A percentile compares a stretch with the other conserved stretches of the same genome.
phyloP scores from a whole-genome alignment of 2,329 filamentous ascomycete species.

The Pyrenophora teres region DNA sequence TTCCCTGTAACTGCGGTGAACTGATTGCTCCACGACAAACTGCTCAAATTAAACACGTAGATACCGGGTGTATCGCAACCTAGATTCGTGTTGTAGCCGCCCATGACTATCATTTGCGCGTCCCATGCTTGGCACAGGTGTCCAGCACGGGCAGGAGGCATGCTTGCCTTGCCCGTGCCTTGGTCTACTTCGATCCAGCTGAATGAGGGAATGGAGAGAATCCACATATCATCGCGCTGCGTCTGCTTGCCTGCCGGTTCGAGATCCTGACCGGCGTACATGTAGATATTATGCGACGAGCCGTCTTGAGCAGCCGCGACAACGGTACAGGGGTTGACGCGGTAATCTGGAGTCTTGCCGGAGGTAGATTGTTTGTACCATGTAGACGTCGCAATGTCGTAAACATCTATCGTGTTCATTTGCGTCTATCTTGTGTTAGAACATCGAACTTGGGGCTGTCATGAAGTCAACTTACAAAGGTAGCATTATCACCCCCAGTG shows the following conservation, averaged over 20 bases:
- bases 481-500: slow-evolving; percentile 71
- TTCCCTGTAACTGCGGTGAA: slow-evolving; percentile 69
- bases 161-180: slow-evolving; percentile 34
- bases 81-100: slow-evolving; percentile 67
- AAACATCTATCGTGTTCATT: slow-evolving; percentile 79
- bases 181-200: slow-evolving; percentile 74
- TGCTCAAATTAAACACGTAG: slow-evolving; percentile 77
- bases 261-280: slow-evolving; percentile 78
- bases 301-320: slow-evolving; percentile 74
- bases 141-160: slow-evolving; percentile 67
- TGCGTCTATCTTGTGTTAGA: slow-evolving; percentile 52
- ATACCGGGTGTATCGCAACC: slow-evolving; percentile 71
- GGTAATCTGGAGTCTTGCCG: slow-evolving; percentile 62
- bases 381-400: slow-evolving; percentile 69
- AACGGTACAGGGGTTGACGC: slow-evolving; percentile 71
- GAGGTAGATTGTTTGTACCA: slow-evolving; percentile 77
- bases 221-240: slow-evolving; percentile 76
- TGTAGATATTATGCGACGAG: slow-evolving; percentile 76
- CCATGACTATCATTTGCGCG: slow-evolving; percentile 78
- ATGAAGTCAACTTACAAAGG: slow-evolving; percentile 59
- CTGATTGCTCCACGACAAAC: slow-evolving; percentile 68
- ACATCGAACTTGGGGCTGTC: neutral
- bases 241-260: slow-evolving; percentile 62
- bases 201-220: slow-evolving; percentile 78
- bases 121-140: slow-evolving; percentile 80